phyloP scores from a whole-genome alignment of 2,329 filamentous ascomycete genomes.

The Biscogniauxia marginata region DNA sequence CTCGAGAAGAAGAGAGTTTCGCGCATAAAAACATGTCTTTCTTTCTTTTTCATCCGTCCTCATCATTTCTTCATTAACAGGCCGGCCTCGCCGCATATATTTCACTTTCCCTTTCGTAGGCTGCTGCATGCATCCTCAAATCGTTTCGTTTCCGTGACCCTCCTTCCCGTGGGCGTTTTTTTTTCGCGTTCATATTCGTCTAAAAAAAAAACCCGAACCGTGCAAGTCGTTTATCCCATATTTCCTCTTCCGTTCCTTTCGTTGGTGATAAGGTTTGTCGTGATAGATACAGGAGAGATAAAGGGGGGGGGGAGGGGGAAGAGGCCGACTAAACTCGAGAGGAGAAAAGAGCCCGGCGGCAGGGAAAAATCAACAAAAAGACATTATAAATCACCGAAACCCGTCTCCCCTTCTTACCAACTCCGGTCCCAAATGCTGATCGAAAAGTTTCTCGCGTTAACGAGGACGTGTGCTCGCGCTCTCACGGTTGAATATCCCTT shows the following conservation, averaged over 20 bases:
- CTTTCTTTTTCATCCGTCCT: not conserved
- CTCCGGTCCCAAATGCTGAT: slow-evolving; percentile 30
- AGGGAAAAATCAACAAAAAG: slow-evolving; percentile 2
- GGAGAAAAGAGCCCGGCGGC: not conserved
- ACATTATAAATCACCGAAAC: slow-evolving; percentile 16
- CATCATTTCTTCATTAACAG: not conserved
- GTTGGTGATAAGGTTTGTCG: too few relatives aligned
- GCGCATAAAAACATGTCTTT: not conserved
- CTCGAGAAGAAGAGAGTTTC: not conserved
- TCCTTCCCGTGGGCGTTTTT: too few relatives aligned
- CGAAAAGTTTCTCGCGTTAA: slow-evolving; percentile 12
- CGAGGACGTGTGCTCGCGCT: slow-evolving; percentile 11
- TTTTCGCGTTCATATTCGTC: too few relatives aligned
- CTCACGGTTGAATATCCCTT: slow-evolving; percentile 1
- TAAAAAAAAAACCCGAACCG: too few relatives aligned
- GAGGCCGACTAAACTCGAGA: not conserved
- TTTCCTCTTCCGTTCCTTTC: not conserved
- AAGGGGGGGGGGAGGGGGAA: not conserved
- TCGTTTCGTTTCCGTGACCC: too few relatives aligned
- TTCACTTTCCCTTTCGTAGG: too few relatives aligned
- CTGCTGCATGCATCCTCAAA: too few relatives aligned
- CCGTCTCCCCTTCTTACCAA: slow-evolving; percentile 22
- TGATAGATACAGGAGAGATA: not conserved
- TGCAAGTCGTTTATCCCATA: too few relatives aligned
- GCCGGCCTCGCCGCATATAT: not conserved